These are phyloP conservation scores for Malbranchea cinnamomea DNA, from an alignment of 2,329 filamentous ascomycete genomes.

Conservation along the genomic window DNA sequence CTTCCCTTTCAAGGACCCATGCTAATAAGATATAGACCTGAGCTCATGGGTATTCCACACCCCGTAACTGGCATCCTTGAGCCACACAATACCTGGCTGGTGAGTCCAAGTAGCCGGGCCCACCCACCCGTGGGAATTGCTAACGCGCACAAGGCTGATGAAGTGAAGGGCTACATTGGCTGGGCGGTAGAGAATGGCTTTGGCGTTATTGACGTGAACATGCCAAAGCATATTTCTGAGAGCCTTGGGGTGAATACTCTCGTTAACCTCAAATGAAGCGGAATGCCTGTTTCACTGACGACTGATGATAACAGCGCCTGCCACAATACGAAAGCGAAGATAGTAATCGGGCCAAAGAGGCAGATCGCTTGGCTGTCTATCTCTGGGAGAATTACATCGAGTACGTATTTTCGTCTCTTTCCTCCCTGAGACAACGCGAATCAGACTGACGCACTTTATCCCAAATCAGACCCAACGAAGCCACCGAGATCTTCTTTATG, in stretches of 20 bases:
- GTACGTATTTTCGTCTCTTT: too few relatives aligned
- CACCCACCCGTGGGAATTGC: constrained; percentile 1
- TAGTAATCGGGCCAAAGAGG: constrained; percentile 38
- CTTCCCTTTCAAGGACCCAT: background rate
- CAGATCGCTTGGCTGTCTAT: constrained; percentile 63
- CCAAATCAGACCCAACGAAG: constrained; percentile 40
- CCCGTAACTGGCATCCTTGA: constrained; percentile 58
- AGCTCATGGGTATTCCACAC: constrained; percentile 53
- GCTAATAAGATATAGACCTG: constrained; percentile 38
- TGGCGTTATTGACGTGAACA: constrained; percentile 79
- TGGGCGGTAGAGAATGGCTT: constrained; percentile 69
- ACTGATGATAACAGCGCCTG: constrained; percentile 7
- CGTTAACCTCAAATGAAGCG: background rate
- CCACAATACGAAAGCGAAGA: constrained; percentile 34
- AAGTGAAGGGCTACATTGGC: constrained; percentile 62
- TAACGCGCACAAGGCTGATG: constrained; percentile 51
- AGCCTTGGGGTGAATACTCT: constrained; percentile 22
- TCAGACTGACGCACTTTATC: too few relatives aligned
- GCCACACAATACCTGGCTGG: constrained; percentile 75
- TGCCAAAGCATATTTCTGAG: constrained; percentile 61
- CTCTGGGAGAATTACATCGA: constrained; percentile 97
- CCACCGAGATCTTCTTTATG: constrained; percentile 65
- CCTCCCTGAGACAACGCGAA: too few relatives aligned
- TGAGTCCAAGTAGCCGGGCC: constrained; percentile 34
- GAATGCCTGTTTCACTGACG: constrained; percentile 1